Percentiles rank a stretch among this genome's conserved stretches.
These are phyloP conservation scores for Phialocephala sp. DNA, from an alignment of 2,329 filamentous ascomycete genomes.

Conservation along the genomic window DNA sequence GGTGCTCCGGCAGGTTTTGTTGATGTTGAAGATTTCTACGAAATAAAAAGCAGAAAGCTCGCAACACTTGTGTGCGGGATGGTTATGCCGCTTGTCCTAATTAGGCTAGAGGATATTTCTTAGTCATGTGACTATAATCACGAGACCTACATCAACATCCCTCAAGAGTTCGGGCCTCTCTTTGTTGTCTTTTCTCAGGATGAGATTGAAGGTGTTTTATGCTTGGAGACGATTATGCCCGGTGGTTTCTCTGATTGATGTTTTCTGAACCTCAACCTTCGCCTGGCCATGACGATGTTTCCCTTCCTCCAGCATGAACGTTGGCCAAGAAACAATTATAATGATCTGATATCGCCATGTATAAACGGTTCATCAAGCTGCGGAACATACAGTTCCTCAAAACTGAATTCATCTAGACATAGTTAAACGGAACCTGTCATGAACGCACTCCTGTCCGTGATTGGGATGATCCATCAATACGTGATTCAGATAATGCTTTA, in stretches of 20 bases:
- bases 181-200: neutral
- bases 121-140: neutral
- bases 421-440: neutral
- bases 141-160: neutral
- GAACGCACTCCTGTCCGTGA: conserved; percentile 1
- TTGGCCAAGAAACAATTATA: conserved; percentile 6
- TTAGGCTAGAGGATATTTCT: neutral
- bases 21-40: conserved; percentile 14
- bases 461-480: conserved; percentile 20
- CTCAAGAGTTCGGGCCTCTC: too few relatives aligned
- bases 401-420: conserved; percentile 11
- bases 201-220: neutral
- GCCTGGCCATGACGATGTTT: neutral
- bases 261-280: neutral
- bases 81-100: neutral
- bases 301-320: conserved; percentile 9
- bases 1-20: conserved; percentile 44
- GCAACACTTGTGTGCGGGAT: conserved; percentile 59
- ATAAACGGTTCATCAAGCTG: neutral
- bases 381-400: conserved; percentile 4
- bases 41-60: conserved; percentile 24
- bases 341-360: neutral
- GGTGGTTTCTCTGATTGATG: neutral
- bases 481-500: conserved; percentile 21
- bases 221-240: neutral